These are phyloP conservation scores for Laetiporus sulphureus DNA, from an alignment of 1,284 basidiomycete species.

Conservation along the genomic window DNA sequence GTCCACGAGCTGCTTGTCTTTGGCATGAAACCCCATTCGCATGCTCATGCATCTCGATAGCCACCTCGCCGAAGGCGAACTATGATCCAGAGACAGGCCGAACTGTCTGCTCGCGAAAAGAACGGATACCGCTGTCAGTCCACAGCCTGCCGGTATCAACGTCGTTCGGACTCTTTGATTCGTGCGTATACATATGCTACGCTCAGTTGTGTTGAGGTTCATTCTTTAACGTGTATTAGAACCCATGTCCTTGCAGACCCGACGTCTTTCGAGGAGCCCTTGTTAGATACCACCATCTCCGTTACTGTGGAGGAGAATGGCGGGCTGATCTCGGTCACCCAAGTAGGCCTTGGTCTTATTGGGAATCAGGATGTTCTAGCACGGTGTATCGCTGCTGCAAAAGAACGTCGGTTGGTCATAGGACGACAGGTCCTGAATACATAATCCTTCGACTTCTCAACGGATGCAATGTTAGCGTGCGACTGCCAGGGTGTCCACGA, in stretches of 20 bases:
- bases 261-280: slow-evolving; percentile 84
- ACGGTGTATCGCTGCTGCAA: slow-evolving; percentile 42
- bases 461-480: no score
- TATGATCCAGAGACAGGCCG: slow-evolving; percentile 65
- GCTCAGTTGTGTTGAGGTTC: no score
- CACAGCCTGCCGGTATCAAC: slow-evolving; percentile 49
- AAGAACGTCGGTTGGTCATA: no score
- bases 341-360: slow-evolving; percentile 44
- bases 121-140: slow-evolving; percentile 40
- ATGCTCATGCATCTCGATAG: slow-evolving; percentile 42
- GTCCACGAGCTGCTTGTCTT: slow-evolving; percentile 19
- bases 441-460: no score
- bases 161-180: slow-evolving; percentile 81
- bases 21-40: background rate
- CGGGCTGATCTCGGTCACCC: slow-evolving; percentile 49
- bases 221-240: no score
- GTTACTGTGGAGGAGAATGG: slow-evolving; percentile 55
- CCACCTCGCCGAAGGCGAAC: slow-evolving; percentile 65
- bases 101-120: slow-evolving; percentile 60
- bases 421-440: no score
- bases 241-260: slow-evolving; percentile 76
- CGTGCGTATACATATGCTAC: no score
- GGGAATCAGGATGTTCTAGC: slow-evolving; percentile 32
- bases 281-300: slow-evolving; percentile 67
- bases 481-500: no score